phyloP scores from a whole-genome alignment of 139 green algal genomes.

The Closterium sp. region DNA sequence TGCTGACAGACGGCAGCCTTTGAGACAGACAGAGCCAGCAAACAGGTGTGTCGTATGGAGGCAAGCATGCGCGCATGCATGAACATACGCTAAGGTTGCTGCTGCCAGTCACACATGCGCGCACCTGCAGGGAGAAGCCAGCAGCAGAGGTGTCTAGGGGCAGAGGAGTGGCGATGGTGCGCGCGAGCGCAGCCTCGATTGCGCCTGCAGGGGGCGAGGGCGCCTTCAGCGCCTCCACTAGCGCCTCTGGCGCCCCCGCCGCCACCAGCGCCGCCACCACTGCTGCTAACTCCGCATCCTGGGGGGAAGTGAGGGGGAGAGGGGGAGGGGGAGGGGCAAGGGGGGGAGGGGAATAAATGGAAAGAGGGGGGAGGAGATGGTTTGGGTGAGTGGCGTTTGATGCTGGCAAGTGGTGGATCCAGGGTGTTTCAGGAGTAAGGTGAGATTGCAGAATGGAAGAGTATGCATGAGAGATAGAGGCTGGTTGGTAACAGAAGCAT shows the following conservation, averaged over 20 bases:
- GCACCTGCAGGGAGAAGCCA: neutral
- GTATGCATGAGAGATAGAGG: too few relatives aligned
- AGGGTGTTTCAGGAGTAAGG: too few relatives aligned
- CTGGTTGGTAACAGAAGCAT: too few relatives aligned
- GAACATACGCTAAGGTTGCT: too few relatives aligned
- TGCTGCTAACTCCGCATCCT: neutral
- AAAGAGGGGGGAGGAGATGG: neutral
- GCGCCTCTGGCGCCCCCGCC: conserved; percentile 4
- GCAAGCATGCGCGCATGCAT: too few relatives aligned
- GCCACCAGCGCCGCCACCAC: conserved; percentile 11
- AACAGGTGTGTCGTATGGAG: too few relatives aligned
- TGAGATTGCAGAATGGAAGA: too few relatives aligned
- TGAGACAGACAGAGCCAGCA: too few relatives aligned
- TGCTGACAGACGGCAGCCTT: too few relatives aligned
- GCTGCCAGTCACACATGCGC: neutral
- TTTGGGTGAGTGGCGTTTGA: too few relatives aligned
- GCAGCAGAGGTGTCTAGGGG: neutral
- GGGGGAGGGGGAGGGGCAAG: neutral
- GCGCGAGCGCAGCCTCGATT: neutral
- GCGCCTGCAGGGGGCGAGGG: neutral
- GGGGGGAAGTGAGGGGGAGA: neutral
- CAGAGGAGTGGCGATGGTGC: neutral
- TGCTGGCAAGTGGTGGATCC: too few relatives aligned
- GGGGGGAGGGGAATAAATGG: neutral
- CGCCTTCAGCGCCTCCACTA: conserved; percentile 10